Conservation (phyloP, 1,284 basidiomycete species). For the Ceratobasidium sp. region DNA sequence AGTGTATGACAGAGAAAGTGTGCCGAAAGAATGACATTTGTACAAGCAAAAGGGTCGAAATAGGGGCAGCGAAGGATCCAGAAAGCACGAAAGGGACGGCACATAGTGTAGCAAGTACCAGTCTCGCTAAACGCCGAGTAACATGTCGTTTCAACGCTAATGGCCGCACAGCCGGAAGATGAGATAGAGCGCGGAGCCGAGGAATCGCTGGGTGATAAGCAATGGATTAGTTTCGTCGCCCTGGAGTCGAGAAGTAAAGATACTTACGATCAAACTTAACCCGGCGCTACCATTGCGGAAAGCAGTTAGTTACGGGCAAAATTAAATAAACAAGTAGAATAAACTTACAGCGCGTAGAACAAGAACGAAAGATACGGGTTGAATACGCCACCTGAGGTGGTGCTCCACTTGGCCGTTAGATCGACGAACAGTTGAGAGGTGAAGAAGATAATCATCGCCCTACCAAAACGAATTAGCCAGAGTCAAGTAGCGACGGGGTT, state of each 20-base stretch:
- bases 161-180: constrained; percentile 77
- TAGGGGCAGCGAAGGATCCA: background rate
- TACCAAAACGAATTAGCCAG: constrained; percentile 56
- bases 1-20: background rate
- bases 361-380: constrained; percentile 89
- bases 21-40: background rate
- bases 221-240: background rate
- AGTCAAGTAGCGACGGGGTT: constrained; percentile 32
- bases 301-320: constrained; percentile 23
- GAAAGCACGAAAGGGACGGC: background rate
- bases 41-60: background rate
- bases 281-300: constrained; percentile 68
- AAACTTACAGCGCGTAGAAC: constrained; percentile 81
- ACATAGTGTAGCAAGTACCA: background rate
- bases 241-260: background rate
- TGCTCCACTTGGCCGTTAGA: constrained; percentile 50
- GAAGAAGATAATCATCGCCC: constrained; percentile 83
- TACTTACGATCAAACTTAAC: constrained; percentile 70
- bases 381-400: constrained; percentile 61
- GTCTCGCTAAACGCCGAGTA: background rate
- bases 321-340: background rate
- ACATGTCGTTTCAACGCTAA: constrained; percentile 46
- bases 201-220: constrained; percentile 66
- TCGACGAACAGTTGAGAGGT: constrained; percentile 79
- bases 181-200: constrained; percentile 82